Evolutionary conservation across 345 rosid species (phyloP), one percentile per base, ranked within the genome.

Genomic region (Lagerstroemia speciosa): DNA sequence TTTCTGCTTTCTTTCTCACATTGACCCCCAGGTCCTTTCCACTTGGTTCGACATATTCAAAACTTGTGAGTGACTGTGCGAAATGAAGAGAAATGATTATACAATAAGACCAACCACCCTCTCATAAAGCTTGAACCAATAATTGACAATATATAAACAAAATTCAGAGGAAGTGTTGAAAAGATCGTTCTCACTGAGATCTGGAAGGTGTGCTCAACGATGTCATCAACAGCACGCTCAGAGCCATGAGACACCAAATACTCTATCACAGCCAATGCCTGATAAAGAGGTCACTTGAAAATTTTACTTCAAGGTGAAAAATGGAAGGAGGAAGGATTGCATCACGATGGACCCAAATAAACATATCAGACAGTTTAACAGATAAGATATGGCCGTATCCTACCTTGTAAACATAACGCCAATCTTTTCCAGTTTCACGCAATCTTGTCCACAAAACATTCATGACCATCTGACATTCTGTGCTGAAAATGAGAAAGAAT

Each of bases 341-440:
- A 2, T 11, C 22, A 29, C 19, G 24, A 1, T 24, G 50, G 38
- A 57, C 33, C 19, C 12, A 10, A 30, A 4, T 11, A 58, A 48
- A 58, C 63, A 58, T 30, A 58, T 58, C 15, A 1, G 2, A 58
- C 17, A 27, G 31, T 58, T 58, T n/a, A n/a, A n/a, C n/a, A 26
- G n/a, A 20, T 53, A 29, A 58, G 63, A 20, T 11, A 15, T 30
- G 46, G 16, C 34, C 36, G 8, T 40, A 11, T 37, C 27, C 52
- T 75, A 94, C 99, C 96, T 95, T 95, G 81, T 95, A 95, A 66
- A 88, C 99, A 78, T 84, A 91, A 57, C 99, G 93, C 99, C 99
- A 95, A 64, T 91, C 93, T 81, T 92, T 95, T 69, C 98, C 97
- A 31, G 92, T 85, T 83, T 94, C 99, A 1, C 66, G 69, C 75